Evolutionary conservation across 2,329 filamentous ascomycete species (phyloP), one percentile per base, ranked within the genome.

Genomic region (Clarireedia homoeocarpa): DNA sequence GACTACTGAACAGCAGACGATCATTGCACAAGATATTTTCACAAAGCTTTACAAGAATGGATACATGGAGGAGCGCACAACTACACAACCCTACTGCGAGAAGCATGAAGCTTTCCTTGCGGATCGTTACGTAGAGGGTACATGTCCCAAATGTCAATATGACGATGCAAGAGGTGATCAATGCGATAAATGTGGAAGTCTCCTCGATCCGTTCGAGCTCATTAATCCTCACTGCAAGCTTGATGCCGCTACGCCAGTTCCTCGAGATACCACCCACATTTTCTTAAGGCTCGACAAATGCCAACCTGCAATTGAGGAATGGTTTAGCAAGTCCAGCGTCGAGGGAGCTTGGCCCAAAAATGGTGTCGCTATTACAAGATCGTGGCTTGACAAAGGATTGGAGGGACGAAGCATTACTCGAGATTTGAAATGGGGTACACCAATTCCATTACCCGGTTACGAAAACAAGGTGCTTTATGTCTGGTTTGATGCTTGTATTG

Each of bases 1-100:
- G 5, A 90, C 91, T 3, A 97, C 92, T 17, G 74, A 82, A 54
- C 82, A 94, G 66, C 94, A 97, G 73, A 96, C 91, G 23, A 82
- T 90, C 63, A 97, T 99, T 65, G 89, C 91, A 9, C 94, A 97
- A 73, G 83, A 89, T 61, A 91, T 97, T 63, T 97, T 97, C 73
- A 76, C 78, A 55, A 85, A 91, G 70, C 81, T 99, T n/a, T 80
- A 91, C 74, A 81, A 94, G 61, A 96, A 96, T 66, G 90, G 88
- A 27, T 95, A 84, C 68, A 78, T 97, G 57, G 86, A 91, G 71
- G 91, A 97, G 77, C 82, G 88, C 62, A 88, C 85, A 57, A 94
- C 91, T 9, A 86, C 83, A 26, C 94, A 99, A 72, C 90, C 92
- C 24, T 97, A 90, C 75, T 97, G 94, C 72, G 86, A 91, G 61